Conservation (phyloP, 345 rosid genomes). For the Syzygium aqueum region DNA sequence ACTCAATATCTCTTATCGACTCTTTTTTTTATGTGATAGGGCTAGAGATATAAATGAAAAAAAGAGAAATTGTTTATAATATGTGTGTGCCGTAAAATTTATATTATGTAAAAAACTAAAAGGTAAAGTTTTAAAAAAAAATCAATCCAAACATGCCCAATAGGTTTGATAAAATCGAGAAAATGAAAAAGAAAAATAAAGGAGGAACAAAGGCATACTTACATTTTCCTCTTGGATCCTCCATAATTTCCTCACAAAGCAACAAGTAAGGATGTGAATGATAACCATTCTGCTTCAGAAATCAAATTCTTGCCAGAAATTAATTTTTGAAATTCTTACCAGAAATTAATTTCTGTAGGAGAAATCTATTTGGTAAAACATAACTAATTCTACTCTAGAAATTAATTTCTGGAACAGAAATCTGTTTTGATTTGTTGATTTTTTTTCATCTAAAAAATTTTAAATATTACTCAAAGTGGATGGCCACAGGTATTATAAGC, state of each 20-base stretch:
- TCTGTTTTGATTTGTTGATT: no score
- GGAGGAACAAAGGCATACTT: not conserved
- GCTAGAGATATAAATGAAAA: not conserved
- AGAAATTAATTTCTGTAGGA: no score
- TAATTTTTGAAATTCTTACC: no score
- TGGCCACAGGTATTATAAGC: no score
- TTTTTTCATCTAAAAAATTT: no score
- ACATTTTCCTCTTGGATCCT: not conserved
- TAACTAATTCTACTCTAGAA: no score
- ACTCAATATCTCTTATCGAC: not conserved
- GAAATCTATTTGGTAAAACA: no score
- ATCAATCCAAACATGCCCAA: not conserved
- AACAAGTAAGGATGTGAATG: not conserved
- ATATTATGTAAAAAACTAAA: not conserved
- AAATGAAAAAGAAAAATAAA: not conserved
- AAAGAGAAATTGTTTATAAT: not conserved
- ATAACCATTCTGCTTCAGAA: no score
- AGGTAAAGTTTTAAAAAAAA: not conserved
- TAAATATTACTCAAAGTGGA: no score
- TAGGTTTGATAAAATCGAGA: not conserved
- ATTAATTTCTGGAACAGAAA: no score
- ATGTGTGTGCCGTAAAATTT: not conserved
- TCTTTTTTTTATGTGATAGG: not conserved
- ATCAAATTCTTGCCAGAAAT: no score
- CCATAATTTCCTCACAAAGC: not conserved